Evolutionary conservation across 169 alveolate species (phyloP), one percentile per base, ranked within the genome.

Genomic region (Sarcocystis neurona): DNA sequence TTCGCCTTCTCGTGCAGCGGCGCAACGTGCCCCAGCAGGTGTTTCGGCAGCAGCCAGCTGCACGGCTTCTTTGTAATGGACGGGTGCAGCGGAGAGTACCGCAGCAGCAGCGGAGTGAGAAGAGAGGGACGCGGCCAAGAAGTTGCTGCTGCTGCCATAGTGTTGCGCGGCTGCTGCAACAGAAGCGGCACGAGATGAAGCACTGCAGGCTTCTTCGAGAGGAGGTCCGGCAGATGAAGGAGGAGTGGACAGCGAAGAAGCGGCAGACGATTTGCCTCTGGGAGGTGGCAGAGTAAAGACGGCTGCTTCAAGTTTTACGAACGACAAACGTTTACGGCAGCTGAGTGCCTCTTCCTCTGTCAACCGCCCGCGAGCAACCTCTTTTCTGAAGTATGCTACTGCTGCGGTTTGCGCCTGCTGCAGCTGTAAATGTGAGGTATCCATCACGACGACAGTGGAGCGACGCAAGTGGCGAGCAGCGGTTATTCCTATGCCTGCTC

Each of bases 401-500:
- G 96, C 87, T 86, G 95, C 92, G 32, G 50, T 90, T 56, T 90
- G 68, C 66, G 94, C 85, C 23, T 92, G 92, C 48, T 90, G 79
- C 56, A 94, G 87, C 85, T 92, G 82, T 23, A 85, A 85, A 68
- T 93, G 94, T 27, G 88, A 84, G 0, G 90, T 56, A 77, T 95
- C 97, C 32, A 95, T 91, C 44, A 95, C 72, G 41, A 91, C 86
- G 0, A 94, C 97, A 1, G 86, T 63, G 2, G 86, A 70, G 34
- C 94, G 94, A 4, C 94, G 94, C 37, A 60, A 23, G 34, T 90
- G 94, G 39, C 93, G 75, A 41, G 94, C 94, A 23, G 95, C 97
- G 20, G 96, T 97, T 60, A 96, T 92, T 0, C 96, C 98, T 58
- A 96, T 95, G 15, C 97, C 97, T n/a, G 97, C 95, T 27, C 97